Evolutionary conservation across 495 filamentous ascomycete species (phyloP), one percentile per base, ranked within the genome.

Genomic region (Filosporella fistucella): DNA sequence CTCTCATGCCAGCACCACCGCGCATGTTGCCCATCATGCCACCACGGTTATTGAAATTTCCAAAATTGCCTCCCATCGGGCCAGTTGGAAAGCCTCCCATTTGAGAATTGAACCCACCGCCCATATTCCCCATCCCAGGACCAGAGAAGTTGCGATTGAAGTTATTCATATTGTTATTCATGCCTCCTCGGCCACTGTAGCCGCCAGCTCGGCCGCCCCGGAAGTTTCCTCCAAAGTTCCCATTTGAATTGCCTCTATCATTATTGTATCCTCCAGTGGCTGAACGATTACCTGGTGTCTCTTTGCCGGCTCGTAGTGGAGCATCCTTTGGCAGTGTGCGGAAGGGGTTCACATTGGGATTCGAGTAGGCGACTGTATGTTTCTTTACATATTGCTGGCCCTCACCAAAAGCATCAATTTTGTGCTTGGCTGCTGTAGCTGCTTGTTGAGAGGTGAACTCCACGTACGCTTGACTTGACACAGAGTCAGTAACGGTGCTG

Each of bases 311-410:
- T 38, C 91, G 84, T 59, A 78, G 76, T 1, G 89, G 89, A 0
- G 84, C 82, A 64, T 96, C 91, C 67, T 97, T 97, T 9, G 91
- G 91, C 17, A 95, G 70, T 0, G 91, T 97, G 42, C 81, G 78
- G 76, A 95, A 97, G 2, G 91, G 91, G 57, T 97, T 97, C 41
- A 70, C 71, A 22, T 79, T 77, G 0, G 90, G 84, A 45, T 78
- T 82, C 20, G 87, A 82, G 68, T 88, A 97, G 49, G 76, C 80
- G 44, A 86, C 83, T 1, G 72, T 78, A 52, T 85, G 76, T 47
- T 84, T 85, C 60, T 89, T 91, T 12, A 56, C 60, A 25, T 66
- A 62, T 37, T 78, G 66, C 49, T 80, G 75, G 24, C 74, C 75
- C 44, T 70, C 62, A 30, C 64, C 65, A 45, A 80, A 68, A 10